A percentile compares a stretch with the other conserved stretches of the same genome.
These are phyloP conservation scores for Solanum chiquidenum DNA, from an alignment of 257 asterid species.

Conservation along the genomic window DNA sequence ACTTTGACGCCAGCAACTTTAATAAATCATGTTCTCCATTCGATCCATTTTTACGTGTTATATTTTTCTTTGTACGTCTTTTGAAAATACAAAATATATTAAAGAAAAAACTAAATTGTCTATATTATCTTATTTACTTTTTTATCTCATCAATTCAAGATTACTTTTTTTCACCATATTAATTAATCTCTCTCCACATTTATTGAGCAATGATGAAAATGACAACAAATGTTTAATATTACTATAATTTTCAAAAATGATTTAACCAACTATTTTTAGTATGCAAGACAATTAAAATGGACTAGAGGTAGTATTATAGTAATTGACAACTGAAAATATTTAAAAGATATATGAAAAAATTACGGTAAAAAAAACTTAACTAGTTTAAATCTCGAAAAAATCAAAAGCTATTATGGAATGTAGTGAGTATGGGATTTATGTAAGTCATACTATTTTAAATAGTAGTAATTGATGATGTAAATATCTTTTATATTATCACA, in stretches of 20 bases:
- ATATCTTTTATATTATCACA: not conserved
- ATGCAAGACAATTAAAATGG: not conserved
- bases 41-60: not conserved
- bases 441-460: no score
- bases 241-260: not conserved
- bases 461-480: not conserved
- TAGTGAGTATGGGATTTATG: not conserved
- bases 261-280: not conserved
- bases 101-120: no score
- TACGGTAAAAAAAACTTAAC: accelerated
- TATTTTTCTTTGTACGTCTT: not conserved
- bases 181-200: not conserved
- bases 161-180: not conserved
- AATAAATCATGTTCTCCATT: not conserved
- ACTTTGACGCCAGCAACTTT: not conserved
- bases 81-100: no score
- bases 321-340: not conserved
- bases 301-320: not conserved
- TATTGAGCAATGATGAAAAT: not conserved
- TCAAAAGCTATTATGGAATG: no score
- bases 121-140: not conserved
- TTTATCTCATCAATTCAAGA: not conserved
- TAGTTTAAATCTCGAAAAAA: not conserved
- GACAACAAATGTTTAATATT: not conserved
- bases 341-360: no score